These are phyloP conservation scores for Gnomoniopsis smithogilvyi DNA, from an alignment of 2,329 filamentous ascomycete genomes.

Conservation along the genomic window DNA sequence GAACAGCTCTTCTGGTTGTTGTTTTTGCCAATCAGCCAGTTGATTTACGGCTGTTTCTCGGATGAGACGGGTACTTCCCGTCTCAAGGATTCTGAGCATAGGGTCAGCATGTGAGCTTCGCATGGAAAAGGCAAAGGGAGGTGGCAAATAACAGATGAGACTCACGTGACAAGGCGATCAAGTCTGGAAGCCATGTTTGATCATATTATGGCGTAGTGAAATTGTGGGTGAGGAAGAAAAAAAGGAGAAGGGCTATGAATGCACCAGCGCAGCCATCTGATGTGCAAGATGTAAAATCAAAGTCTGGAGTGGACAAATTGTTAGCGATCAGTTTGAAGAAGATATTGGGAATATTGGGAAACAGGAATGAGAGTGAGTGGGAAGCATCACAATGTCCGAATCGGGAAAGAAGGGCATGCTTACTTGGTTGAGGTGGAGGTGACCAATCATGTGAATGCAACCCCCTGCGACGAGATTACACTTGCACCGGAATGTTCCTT, in stretches of 20 bases:
- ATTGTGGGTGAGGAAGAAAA: not conserved
- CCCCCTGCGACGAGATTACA: no score
- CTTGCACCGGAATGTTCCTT: no score
- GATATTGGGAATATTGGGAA: no score
- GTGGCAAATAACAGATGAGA: conserved; percentile 26
- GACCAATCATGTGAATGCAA: not conserved
- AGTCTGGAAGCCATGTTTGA: conserved; percentile 63
- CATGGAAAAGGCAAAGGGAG: conserved; percentile 1
- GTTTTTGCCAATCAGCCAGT: conserved; percentile 95
- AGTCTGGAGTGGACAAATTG: not conserved
- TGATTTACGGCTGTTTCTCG: conserved; percentile 96
- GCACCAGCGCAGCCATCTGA: conserved; percentile 14
- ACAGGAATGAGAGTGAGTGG: no score
- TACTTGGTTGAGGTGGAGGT: not conserved
- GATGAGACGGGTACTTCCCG: conserved; percentile 92
- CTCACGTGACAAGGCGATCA: conserved; percentile 84
- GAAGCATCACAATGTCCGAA: no score
- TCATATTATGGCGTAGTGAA: conserved; percentile 28
- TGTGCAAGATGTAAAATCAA: not conserved
- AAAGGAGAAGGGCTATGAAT: conserved; percentile 11
- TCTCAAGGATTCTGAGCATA: conserved; percentile 77
- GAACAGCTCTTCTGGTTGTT: conserved; percentile 95
- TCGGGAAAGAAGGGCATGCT: no score
- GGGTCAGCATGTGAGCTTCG: conserved; percentile 10
- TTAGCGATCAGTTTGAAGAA: not conserved